Evolutionary conservation across 192 early-diverging fungal genomes (phyloP), one percentile per base, ranked within the genome.

Genomic region (Radiomyces spectabilis): DNA sequence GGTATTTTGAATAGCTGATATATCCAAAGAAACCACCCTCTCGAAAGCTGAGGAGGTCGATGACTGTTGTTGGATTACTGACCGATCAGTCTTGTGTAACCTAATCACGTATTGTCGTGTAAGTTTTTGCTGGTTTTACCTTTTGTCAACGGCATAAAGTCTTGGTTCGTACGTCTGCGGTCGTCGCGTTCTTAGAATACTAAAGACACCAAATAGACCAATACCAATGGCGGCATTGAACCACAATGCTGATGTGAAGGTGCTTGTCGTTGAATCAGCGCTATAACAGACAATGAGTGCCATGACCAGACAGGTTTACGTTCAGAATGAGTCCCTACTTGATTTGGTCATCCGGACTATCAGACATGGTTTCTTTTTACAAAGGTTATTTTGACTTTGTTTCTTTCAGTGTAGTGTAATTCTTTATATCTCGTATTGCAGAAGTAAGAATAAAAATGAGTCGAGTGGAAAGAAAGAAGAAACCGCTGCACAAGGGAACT

Each of bases 91-190:
- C n/a, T 51, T 38, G 26, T 37, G 9, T 1, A 21, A 3, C 2
- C 1, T 15, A 25, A 42, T 35, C 8, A 18, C 21, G 39, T 46
- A 46, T 40, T 32, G 18, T 5, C 16, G 7, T 13, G 5, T 25
- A 21, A 18, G 21, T 19, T 44, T 35, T 18, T 16, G 49, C 30
- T 27, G 9, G 9, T 7, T 41, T 24, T 13, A 41, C 12, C 18
- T 53, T 35, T 35, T 38, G 42, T 41, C 24, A 12, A 85, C 73
- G 8, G 83, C 67, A 58, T 84, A 81, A 18, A 81, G 81, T 27
- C 85, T 75, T 7, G 89, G 87, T 34, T 81, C 74, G 39, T 91
- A 95, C 31, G 87, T 80, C 19, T 78, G 73, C 10, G 73, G 78
- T 22, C 81, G 72, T 31, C 74, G 74, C 7, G 78, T 77, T 5